Evolutionary conservation across 805 yeast genomes (phyloP).

Genomic region (Candida glaebosa): DNA sequence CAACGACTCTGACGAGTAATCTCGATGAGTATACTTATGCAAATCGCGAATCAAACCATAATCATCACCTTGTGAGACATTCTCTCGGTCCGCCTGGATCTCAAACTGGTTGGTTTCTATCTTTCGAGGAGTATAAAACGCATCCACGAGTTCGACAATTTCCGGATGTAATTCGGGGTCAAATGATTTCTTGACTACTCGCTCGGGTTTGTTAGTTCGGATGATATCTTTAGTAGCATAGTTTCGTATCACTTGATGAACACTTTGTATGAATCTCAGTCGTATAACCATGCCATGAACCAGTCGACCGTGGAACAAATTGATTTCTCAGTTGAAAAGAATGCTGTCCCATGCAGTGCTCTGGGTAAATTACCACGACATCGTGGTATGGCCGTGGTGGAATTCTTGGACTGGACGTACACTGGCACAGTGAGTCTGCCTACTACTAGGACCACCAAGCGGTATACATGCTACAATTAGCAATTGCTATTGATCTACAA

Average conservation of each 20-base stretch:
- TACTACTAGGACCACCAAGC: too few species aligned
- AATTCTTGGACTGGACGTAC: too few species aligned
- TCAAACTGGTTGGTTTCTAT: not conserved
- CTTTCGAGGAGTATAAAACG: not conserved
- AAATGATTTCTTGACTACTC: not conserved
- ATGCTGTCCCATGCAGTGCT: too few species aligned
- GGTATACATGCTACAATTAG: too few species aligned
- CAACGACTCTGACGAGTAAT: not conserved
- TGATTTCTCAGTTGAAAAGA: too few species aligned
- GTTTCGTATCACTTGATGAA: not conserved
- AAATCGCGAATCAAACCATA: too few species aligned
- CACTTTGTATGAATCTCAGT: not conserved
- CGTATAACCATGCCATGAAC: too few species aligned
- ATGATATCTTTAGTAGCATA: not conserved
- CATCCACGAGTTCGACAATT: not conserved
- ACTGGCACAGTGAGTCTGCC: too few species aligned
- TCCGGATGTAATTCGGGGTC: not conserved
- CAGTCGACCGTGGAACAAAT: too few species aligned
- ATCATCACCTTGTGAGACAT: not conserved
- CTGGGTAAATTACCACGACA: too few species aligned
- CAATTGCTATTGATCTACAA: not conserved
- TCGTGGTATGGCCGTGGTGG: too few species aligned
- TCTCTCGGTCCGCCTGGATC: not conserved
- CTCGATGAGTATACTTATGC: not conserved
- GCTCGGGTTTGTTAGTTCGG: not conserved